These are phyloP conservation scores for Prunus salicina DNA, from an alignment of 306 rosid species.

Conservation along the genomic window DNA sequence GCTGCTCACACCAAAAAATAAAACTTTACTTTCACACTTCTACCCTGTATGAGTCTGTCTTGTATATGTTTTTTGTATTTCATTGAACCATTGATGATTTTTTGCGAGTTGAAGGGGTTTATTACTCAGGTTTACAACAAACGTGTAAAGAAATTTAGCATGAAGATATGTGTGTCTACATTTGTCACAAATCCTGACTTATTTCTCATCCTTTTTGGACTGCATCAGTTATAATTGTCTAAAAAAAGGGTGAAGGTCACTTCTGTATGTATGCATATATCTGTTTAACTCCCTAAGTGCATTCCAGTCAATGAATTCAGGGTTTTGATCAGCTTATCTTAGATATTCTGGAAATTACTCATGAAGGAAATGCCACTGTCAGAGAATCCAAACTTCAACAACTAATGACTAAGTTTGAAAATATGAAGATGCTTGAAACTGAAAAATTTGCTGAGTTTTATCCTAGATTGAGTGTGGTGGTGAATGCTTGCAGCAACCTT, in stretches of 20 bases:
- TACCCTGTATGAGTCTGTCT: neutral
- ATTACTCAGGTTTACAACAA: neutral
- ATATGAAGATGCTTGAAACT: no score
- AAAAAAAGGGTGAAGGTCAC: neutral
- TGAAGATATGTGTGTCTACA: neutral
- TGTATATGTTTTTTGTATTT: neutral
- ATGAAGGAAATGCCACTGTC: no score
- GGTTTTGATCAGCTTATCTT: conserved; percentile 25
- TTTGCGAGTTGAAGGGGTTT: neutral
- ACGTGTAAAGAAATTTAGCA: neutral
- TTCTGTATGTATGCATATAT: neutral
- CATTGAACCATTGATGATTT: neutral
- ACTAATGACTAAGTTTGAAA: no score
- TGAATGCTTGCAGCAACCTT: no score
- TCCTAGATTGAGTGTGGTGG: no score
- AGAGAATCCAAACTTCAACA: no score
- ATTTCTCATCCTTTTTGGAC: neutral
- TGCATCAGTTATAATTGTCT: neutral
- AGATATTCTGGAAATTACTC: no score
- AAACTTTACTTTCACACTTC: neutral
- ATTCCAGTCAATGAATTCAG: neutral
- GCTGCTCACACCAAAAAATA: neutral
- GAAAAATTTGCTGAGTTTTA: no score
- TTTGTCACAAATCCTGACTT: neutral
- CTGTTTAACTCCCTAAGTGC: neutral